Evolutionary conservation across 768 basidiomycete species (phyloP), one percentile per base, ranked within the genome.

Genomic region (Trametes meyenii): DNA sequence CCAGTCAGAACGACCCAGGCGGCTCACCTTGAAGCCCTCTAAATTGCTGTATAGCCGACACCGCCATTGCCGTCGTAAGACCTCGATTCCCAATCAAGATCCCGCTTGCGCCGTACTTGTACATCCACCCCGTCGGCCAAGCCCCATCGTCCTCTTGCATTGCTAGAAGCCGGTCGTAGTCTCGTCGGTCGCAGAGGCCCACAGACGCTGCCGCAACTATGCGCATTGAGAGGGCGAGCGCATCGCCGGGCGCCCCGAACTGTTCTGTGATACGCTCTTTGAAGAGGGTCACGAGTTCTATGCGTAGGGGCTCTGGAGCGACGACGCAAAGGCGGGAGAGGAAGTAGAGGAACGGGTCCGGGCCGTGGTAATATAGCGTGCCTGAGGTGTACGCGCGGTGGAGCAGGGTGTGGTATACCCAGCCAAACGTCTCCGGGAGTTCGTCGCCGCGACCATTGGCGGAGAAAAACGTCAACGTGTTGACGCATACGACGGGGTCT

Each of bases 71-170:
- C 36, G 82, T 83, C 5, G 80, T 79, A n/a, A 84, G 68, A 2
- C 83, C 82, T 6, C 78, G 73, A 67, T 83, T 84, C 24, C 79
- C 78, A 38, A 83, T 81, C 40, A 68, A 71, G 44, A 82, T 72
- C 1, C 77, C 78, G 1, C 78, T 76, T 2, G 75, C 73, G 12
- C 80, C 81, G 60, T 80, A 81, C 67, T 78, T 82, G 71, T 82
- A 84, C 29, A 84, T 74, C 81, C 82, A 83, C 0, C 83, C 81
- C n/a, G 73, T 74, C 53, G 76, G 76, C 78, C 79, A 84, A 2
- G 78, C 76, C 24, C 83, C 83, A 63, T 83, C 82, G 58, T 78
- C 78, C 53, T 74, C 72, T 62, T 84, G 83, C 62, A 82, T 66
- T 10, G 73, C 65, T 12, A 81, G 74, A 11, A 84, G 75, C 10